phyloP scores from a whole-genome alignment of 2,329 filamentous ascomycete species.

The Gaeumannomyces sp. region DNA sequence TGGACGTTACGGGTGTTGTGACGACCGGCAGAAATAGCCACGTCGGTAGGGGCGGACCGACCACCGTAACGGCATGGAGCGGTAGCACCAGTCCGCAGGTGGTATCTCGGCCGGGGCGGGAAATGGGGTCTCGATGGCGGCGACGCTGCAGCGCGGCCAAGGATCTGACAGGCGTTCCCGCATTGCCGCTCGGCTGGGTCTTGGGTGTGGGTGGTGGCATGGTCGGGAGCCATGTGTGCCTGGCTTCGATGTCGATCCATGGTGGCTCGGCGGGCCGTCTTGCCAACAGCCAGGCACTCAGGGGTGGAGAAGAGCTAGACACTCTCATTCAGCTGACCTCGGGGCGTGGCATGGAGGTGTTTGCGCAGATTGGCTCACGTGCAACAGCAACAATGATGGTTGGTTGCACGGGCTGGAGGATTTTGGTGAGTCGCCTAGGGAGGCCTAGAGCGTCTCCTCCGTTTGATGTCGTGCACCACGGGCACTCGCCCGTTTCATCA shows the following conservation, averaged over 20 bases:
- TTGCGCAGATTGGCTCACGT: not conserved
- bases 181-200: not conserved
- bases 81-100: conserved; percentile 15
- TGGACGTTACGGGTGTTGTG: conserved; percentile 22
- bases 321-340: not conserved
- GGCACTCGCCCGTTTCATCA: too few species aligned
- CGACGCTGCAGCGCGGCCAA: too few species aligned
- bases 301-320: not conserved
- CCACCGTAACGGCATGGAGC: conserved; percentile 20
- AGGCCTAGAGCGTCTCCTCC: too few species aligned
- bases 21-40: conserved; percentile 25
- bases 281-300: too few species aligned
- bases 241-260: not conserved
- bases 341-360: not conserved
- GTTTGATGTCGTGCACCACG: too few species aligned
- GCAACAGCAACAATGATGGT: too few species aligned
- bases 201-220: not conserved
- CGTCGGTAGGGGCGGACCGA: conserved; percentile 36
- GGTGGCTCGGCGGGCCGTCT: not conserved
- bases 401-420: too few species aligned
- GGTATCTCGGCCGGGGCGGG: not conserved
- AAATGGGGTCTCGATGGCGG: not conserved
- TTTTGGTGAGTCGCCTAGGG: too few species aligned
- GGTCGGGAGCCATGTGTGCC: not conserved
- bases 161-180: not conserved